Evolutionary conservation across 805 yeast species (phyloP).

Genomic region (Candida chilensis): DNA sequence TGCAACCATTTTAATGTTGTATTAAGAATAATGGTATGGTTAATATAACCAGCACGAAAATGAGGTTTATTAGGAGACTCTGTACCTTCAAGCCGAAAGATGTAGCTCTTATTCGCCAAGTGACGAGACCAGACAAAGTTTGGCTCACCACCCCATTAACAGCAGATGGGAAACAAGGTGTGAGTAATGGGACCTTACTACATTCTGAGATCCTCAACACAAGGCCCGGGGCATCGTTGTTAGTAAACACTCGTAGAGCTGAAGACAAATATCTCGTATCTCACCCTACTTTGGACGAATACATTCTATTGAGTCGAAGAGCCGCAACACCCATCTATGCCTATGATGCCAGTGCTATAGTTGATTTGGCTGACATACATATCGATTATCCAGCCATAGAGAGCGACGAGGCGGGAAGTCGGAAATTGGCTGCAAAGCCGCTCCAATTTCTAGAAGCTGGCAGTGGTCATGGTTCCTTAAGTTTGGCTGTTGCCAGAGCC

Average conservation of each 20-base stretch:
- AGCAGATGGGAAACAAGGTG: constrained; percentile 7
- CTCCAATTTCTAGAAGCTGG: constrained; percentile 41
- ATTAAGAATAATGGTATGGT: no score
- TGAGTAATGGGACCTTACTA: constrained; percentile 13
- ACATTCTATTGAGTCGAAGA: constrained; percentile 24
- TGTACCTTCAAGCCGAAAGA: constrained; percentile 17
- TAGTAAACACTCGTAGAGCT: constrained; percentile 5
- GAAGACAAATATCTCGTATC: constrained; percentile 20
- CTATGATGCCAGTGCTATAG: constrained; percentile 38
- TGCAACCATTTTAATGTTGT: background rate
- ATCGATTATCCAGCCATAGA: constrained; percentile 24
- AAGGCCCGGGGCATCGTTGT: constrained; percentile 16
- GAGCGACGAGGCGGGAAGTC: constrained; percentile 1
- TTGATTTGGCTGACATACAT: constrained; percentile 34
- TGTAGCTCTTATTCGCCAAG: constrained; percentile 14
- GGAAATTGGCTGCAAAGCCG: constrained; percentile 11
- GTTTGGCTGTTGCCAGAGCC: constrained; percentile 29
- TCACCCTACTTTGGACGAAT: constrained; percentile 37
- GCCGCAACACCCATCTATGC: constrained; percentile 45
- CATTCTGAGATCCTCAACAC: constrained; percentile 32
- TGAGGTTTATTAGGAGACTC: constrained; percentile 2
- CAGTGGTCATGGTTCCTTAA: constrained; percentile 45
- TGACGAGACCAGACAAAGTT: constrained; percentile 11
- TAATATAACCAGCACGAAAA: no score
- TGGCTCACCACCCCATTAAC: constrained; percentile 19